Base-by-base conservation (phyloP, 225 moss, liverwort and hornwort genomes). In the Physcomitrellopsis africana region DNA sequence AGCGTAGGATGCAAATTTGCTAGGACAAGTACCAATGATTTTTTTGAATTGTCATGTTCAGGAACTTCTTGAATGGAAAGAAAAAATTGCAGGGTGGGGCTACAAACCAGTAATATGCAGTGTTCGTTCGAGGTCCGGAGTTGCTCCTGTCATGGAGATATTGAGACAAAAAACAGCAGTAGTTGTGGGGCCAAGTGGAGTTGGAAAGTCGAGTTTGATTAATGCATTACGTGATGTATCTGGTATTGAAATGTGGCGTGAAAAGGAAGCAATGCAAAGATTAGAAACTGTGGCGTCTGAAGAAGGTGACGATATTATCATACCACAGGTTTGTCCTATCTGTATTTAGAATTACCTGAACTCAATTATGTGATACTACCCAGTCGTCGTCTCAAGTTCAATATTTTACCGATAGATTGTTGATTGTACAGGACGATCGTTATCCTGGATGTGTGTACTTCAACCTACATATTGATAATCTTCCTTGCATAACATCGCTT, bases 161-260 rank as follows among this genome's bases (percentile, higher is more conserved):
- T 44, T 99, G 79, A 88, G 84, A 69, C 78, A 86, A 73, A 89
- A 86, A 57, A 93, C 84, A 52, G 83, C 86, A 43, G 99, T 93
- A 8, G 90, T 99, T 68, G 90, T 99, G 13, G 99, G 95, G 42
- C 99, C 99, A 43, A 99, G 99, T 80, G 99, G 99, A 84, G 99
- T 92, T 48, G 99, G 99, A 29, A 99, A 99, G 81, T 95, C 95
- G 15, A 99, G 99, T 74, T 86, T 99, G 67, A 99, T 99, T 75
- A 99, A 99, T 76, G 90, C 86, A 16, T 60, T 99, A 64, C 94
- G 93, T 68, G 86, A 93, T 78, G 83, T 88, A 29, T 81, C 83
- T 53, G 93, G 87, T 3, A 78, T 88, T 72, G 85, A 87, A 49
- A 80, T 92, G 67, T 93, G 91, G 93, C 85, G 79, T 75, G 89